Evolutionary conservation across 345 rosid species (phyloP).

Genomic region (Arabis alpina): DNA sequence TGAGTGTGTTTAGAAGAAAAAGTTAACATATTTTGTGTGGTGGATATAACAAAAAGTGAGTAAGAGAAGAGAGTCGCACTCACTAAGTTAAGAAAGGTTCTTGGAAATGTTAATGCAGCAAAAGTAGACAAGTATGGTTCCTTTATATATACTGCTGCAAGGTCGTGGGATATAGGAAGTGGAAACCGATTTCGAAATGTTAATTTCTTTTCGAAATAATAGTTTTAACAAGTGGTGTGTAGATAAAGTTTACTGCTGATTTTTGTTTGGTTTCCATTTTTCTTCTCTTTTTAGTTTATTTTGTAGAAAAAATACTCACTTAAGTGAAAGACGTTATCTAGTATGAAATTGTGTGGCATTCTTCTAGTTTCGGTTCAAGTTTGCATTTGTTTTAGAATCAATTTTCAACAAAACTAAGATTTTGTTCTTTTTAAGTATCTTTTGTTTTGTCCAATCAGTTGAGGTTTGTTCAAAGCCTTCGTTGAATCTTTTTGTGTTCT

Average conservation of each 20-base stretch:
- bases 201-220: neutral
- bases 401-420: too few species aligned
- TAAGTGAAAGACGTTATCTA: neutral
- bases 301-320: conserved; percentile 1
- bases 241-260: conserved; percentile 10
- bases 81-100: conserved; percentile 39
- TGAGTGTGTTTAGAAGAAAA: conserved; percentile 25
- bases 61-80: conserved; percentile 40
- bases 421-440: too few species aligned
- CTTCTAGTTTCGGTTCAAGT: too few species aligned
- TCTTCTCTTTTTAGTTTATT: neutral
- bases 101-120: conserved; percentile 46
- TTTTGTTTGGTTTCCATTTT: conserved; percentile 2
- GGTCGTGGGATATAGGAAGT: conserved; percentile 36
- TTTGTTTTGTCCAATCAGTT: too few species aligned
- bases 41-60: conserved; percentile 27
- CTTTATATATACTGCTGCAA: conserved; percentile 44
- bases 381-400: too few species aligned
- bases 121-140: conserved; percentile 43
- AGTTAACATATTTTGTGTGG: conserved; percentile 46
- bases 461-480: too few species aligned
- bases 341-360: neutral
- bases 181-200: conserved; percentile 37
- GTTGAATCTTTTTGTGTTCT: too few species aligned
- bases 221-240: conserved; percentile 34